Evolutionary conservation across 208 protist genomes (phyloP).

Genomic region (Borovskyia barvae): DNA sequence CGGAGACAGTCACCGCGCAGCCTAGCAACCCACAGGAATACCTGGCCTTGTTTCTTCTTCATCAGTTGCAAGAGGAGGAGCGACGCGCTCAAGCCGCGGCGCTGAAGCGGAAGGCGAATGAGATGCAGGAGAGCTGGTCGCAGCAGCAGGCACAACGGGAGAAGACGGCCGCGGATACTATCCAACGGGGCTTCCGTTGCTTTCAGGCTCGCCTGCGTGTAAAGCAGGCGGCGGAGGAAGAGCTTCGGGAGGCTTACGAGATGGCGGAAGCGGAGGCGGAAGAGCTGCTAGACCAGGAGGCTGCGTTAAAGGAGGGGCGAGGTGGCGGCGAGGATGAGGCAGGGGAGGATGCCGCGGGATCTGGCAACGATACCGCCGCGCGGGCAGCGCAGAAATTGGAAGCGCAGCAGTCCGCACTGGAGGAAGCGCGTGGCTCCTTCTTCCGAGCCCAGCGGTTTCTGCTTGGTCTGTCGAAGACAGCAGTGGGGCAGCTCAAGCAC

Average conservation of each 20-base stretch:
- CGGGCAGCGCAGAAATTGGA: conserved; percentile 20
- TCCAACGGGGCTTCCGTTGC: conserved; percentile 64
- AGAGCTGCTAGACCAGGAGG: conserved; percentile 59
- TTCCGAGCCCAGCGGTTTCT: conserved; percentile 78
- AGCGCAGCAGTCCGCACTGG: conserved; percentile 36
- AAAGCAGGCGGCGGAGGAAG: conserved; percentile 47
- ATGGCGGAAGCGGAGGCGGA: conserved; percentile 65
- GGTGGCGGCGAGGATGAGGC: background rate
- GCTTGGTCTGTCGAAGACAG: conserved; percentile 51
- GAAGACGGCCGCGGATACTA: conserved; percentile 66
- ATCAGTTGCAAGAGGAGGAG: conserved; percentile 83
- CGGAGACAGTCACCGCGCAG: conserved; percentile 84
- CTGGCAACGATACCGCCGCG: conserved; percentile 15
- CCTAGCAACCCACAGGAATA: conserved; percentile 91
- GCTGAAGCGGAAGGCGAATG: conserved; percentile 37
- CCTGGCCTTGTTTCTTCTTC: conserved; percentile 84
- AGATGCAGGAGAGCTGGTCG: conserved; percentile 54
- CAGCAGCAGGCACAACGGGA: conserved; percentile 47
- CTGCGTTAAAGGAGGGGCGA: conserved; percentile 9
- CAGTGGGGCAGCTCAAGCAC: conserved; percentile 59
- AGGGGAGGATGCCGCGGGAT: conserved; percentile 3
- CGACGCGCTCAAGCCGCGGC: conserved; percentile 26
- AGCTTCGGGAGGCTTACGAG: conserved; percentile 49
- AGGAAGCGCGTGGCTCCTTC: conserved; percentile 53
- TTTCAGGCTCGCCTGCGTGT: conserved; percentile 32